These are phyloP conservation scores for Halophytophthora batemanensis DNA, from an alignment of 352 stramenopile species.

Conservation along the genomic window DNA sequence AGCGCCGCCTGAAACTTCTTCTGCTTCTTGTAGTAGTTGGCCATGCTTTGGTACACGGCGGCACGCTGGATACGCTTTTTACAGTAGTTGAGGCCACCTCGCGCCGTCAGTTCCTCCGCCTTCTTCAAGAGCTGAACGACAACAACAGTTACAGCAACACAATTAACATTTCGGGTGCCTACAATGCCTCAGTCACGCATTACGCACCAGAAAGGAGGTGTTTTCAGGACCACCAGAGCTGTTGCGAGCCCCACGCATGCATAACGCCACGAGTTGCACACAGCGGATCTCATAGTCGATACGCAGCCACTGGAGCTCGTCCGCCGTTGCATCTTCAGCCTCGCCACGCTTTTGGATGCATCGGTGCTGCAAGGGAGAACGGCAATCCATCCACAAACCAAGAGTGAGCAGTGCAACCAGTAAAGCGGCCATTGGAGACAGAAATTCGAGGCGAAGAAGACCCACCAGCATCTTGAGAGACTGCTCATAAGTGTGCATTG, in stretches of 20 bases:
- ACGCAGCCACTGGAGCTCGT: conserved; percentile 64
- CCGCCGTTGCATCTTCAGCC: conserved; percentile 34
- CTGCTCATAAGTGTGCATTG: conserved; percentile 71
- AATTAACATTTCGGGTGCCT: neutral
- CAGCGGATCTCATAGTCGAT: conserved; percentile 79
- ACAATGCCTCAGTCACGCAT: neutral
- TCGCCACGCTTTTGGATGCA: conserved; percentile 67
- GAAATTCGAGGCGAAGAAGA: neutral
- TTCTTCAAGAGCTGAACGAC: conserved; percentile 55
- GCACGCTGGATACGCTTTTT: conserved; percentile 58
- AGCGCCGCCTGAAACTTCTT: conserved; percentile 70
- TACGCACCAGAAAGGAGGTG: conserved; percentile 55
- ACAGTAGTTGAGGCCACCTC: conserved; percentile 61
- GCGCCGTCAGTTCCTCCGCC: conserved; percentile 54
- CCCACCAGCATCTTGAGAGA: conserved; percentile 66
- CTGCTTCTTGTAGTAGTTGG: conserved; percentile 75
- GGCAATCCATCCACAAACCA: too few relatives aligned
- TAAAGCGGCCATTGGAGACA: too few relatives aligned
- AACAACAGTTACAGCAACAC: neutral
- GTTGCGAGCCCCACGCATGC: conserved; percentile 55
- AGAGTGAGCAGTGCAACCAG: neutral
- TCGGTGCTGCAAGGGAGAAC: conserved; percentile 29
- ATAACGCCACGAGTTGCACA: conserved; percentile 69
- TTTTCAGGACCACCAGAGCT: conserved; percentile 41
- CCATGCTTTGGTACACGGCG: conserved; percentile 59